Evolutionary conservation across 1,139 yeast species (phyloP), one percentile per base, ranked within the genome.

Genomic region (Eremothecium sinecaudum): DNA sequence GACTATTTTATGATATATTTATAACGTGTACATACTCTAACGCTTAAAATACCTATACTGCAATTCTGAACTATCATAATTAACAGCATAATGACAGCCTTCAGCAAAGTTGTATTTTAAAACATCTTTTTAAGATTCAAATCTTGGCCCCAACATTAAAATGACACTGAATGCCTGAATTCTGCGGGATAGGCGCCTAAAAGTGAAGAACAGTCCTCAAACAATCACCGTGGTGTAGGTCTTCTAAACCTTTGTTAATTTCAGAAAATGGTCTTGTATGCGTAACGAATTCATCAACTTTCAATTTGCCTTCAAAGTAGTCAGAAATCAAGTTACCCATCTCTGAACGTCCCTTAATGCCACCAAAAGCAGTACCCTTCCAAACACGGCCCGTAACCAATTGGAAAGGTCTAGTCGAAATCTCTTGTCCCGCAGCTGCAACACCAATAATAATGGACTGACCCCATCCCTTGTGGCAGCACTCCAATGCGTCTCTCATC

Each of bases 381-480:
- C 98, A 90, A 35, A 82, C 94, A 66, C 98, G 79, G 51, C 98
- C 98, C 30, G 98, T 90, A 47, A 92, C 97, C 62, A 90, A 75
- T 69, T 90, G 97, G 84, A 90, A 90, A 42, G 98, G 98, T 65
- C 97, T 78, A 36, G 97, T 90, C 36, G 94, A 66, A 47, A 92
- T 87, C 64, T 90, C 97, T 63, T 86, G 73, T 50, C 98, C 98
- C 32, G 97, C 94, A 48, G 95, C 94, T 31, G 98, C 98, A 49
- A 92, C 98, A 58, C 98, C 98, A 58, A 90, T 90, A 53, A 90
- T 69, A 51, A 90, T 71, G 17, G 95, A 84, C 53, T 79, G 75
- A 62, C 98, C 98, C 97, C 98, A 92, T 46, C 98, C 98, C 67
- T 87, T 87, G 69, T 90, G 97, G 61, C 95, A 84, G 23, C 95